Conservation (phyloP, 805 yeast species). For the Hanseniaspora pseudoguilliermondii region DNA sequence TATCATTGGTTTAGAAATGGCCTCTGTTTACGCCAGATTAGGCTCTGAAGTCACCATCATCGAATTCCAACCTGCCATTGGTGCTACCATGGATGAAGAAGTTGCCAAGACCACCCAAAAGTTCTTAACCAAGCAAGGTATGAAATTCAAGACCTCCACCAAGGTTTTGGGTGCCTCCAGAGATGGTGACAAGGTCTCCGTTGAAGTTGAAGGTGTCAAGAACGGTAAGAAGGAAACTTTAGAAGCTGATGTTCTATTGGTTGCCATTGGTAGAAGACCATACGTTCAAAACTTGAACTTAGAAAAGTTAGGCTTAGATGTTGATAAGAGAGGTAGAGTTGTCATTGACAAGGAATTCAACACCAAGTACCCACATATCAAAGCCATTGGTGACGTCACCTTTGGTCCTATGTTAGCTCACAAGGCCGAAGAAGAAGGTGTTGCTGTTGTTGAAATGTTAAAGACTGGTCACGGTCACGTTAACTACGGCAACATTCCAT, state of each 20-base stretch:
- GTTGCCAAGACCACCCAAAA: slow-evolving; percentile 83
- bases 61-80: slow-evolving; percentile 81
- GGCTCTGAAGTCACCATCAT: slow-evolving; percentile 92
- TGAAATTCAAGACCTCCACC: slow-evolving; percentile 82
- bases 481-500: slow-evolving; percentile 93
- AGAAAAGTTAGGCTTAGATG: slow-evolving; percentile 79
- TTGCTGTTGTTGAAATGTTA: slow-evolving; percentile 93
- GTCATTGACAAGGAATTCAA: slow-evolving; percentile 89
- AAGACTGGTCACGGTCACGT: slow-evolving; percentile 94
- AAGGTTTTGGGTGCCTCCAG: slow-evolving; percentile 80
- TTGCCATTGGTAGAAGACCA: slow-evolving; percentile 98
- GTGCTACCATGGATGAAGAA: slow-evolving; percentile 98
- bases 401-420: slow-evolving; percentile 99
- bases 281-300: slow-evolving; percentile 80
- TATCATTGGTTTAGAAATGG: slow-evolving; percentile 98
- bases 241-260: slow-evolving; percentile 86
- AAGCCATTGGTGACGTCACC: slow-evolving; percentile 96
- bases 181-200: slow-evolving; percentile 76
- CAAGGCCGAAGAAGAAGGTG: slow-evolving; percentile 99
- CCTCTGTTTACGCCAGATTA: slow-evolving; percentile 89
- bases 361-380: slow-evolving; percentile 83
- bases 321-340: slow-evolving; percentile 82
- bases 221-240: slow-evolving; percentile 63
- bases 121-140: slow-evolving; percentile 84
- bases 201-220: slow-evolving; percentile 83